phyloP scores from a whole-genome alignment of 805 yeast species.

The Candida ficus region DNA sequence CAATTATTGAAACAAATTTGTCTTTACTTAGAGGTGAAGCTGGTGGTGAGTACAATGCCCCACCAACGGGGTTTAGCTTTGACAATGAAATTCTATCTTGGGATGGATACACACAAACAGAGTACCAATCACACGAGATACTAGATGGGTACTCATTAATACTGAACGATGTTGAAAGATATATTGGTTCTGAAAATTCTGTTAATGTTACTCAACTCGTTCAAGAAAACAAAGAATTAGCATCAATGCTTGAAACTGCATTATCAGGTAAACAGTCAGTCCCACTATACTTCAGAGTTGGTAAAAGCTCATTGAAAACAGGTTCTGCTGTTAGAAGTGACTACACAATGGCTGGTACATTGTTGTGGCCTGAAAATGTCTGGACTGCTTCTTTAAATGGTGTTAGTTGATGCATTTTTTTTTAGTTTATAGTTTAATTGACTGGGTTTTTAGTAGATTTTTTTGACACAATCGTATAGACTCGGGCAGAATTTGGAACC shows the following conservation, averaged over 20 bases:
- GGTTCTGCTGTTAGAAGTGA: conserved; percentile 42
- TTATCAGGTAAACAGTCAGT: conserved; percentile 24
- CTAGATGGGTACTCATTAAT: conserved; percentile 57
- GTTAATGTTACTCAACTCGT: conserved; percentile 38
- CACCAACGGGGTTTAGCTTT: too few species aligned
- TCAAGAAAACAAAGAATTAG: conserved; percentile 24
- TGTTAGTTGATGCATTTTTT: conserved; percentile 41
- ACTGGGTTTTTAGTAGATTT: neutral
- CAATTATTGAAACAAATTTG: conserved; percentile 72
- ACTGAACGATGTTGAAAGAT: conserved; percentile 75
- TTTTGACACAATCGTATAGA: neutral
- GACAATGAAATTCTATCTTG: conserved; percentile 17
- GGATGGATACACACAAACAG: too few species aligned
- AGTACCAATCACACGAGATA: too few species aligned
- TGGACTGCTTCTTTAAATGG: conserved; percentile 50
- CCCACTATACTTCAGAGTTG: conserved; percentile 51
- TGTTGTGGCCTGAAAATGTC: conserved; percentile 56
- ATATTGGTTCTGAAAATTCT: conserved; percentile 46
- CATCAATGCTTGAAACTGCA: conserved; percentile 28
- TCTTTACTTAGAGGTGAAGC: conserved; percentile 74
- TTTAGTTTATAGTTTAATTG: too few species aligned
- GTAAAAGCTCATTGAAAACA: conserved; percentile 33
- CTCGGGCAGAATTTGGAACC: neutral
- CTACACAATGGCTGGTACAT: conserved; percentile 57
- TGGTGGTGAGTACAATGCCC: too few species aligned